These are phyloP conservation scores for Aspergillus indologenus DNA, from an alignment of 495 filamentous ascomycete genomes.

Conservation along the genomic window DNA sequence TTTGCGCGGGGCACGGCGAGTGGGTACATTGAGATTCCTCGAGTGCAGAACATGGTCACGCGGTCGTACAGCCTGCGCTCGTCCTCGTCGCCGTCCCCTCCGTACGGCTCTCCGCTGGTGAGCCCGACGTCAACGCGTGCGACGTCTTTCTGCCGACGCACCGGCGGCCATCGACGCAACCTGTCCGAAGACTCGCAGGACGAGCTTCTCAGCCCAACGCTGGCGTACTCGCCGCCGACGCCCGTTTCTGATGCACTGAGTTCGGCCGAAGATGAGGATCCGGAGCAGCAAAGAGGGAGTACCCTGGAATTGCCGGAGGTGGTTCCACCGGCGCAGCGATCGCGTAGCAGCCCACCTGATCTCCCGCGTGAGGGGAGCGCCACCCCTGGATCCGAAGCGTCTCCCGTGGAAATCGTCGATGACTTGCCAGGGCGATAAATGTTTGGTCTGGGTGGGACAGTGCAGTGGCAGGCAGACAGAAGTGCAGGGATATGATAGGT, in stretches of 20 bases:
- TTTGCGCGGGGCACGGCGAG: slow-evolving; percentile 56
- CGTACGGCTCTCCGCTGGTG: slow-evolving; percentile 41
- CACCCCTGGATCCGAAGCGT: slow-evolving; percentile 14
- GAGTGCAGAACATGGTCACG: slow-evolving; percentile 55
- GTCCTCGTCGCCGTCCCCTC: slow-evolving; percentile 39
- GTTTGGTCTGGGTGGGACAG: not conserved
- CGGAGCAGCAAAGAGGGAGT: slow-evolving; percentile 16
- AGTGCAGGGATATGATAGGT: not conserved
- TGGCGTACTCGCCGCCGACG: slow-evolving; percentile 48
- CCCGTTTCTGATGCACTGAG: slow-evolving; percentile 35
- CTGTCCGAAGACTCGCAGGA: slow-evolving; percentile 42
- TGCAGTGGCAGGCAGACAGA: not conserved
- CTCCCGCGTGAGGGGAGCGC: slow-evolving; percentile 18
- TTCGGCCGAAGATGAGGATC: slow-evolving; percentile 20
- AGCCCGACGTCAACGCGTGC: slow-evolving; percentile 46
- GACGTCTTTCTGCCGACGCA: slow-evolving; percentile 35
- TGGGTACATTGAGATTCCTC: slow-evolving; percentile 53
- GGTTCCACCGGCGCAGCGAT: slow-evolving; percentile 26
- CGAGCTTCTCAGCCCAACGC: slow-evolving; percentile 33
- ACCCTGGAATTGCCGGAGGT: slow-evolving; percentile 23
- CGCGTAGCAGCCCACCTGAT: slow-evolving; percentile 43
- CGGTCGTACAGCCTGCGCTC: slow-evolving; percentile 46
- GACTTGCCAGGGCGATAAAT: not conserved
- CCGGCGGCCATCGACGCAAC: slow-evolving; percentile 35
- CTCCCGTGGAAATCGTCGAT: slow-evolving; percentile 9